phyloP scores from a whole-genome alignment of 1,284 basidiomycete species.

The Sporisorium graminicola region DNA sequence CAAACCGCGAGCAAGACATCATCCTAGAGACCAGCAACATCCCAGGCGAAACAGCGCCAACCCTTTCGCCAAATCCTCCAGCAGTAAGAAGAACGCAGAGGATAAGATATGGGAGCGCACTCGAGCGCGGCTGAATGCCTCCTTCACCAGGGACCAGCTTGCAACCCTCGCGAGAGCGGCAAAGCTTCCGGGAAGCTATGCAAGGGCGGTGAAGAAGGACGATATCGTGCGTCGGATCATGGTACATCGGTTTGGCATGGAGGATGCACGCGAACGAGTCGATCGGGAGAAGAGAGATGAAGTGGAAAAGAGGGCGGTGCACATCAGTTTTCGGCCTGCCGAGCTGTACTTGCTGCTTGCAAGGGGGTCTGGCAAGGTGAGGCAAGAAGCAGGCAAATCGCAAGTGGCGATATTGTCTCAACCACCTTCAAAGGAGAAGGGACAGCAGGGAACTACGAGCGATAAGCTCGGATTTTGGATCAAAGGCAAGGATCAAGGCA shows the following conservation, averaged over 20 bases:
- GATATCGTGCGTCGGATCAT: constrained; percentile 44
- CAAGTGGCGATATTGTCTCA: constrained; percentile 33
- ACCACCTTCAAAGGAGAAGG: constrained; percentile 11
- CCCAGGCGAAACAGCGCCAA: constrained; percentile 7
- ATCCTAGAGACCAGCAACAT: constrained; percentile 2
- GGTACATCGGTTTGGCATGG: constrained; percentile 47
- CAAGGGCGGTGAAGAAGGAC: constrained; percentile 24
- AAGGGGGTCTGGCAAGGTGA: constrained; percentile 22
- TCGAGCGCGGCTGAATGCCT: constrained; percentile 27
- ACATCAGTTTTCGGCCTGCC: constrained; percentile 29
- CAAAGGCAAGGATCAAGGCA: constrained; percentile 36
- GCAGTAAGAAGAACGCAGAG: constrained; percentile 14
- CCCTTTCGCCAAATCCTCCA: constrained; percentile 26
- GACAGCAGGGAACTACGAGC: not conserved
- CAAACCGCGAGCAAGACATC: constrained; percentile 13
- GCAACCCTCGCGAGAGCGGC: constrained; percentile 27
- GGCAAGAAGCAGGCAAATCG: constrained; percentile 34
- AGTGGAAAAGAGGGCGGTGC: constrained; percentile 24
- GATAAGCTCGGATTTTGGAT: constrained; percentile 46
- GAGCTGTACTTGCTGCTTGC: constrained; percentile 45
- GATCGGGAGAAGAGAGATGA: constrained; percentile 36
- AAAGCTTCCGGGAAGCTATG: constrained; percentile 34
- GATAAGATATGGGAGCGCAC: constrained; percentile 46
- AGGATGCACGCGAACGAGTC: constrained; percentile 28
- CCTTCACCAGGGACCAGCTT: constrained; percentile 50